Evolutionary conservation across 495 filamentous ascomycete genomes (phyloP).

Genomic region (Halenospora varia): DNA sequence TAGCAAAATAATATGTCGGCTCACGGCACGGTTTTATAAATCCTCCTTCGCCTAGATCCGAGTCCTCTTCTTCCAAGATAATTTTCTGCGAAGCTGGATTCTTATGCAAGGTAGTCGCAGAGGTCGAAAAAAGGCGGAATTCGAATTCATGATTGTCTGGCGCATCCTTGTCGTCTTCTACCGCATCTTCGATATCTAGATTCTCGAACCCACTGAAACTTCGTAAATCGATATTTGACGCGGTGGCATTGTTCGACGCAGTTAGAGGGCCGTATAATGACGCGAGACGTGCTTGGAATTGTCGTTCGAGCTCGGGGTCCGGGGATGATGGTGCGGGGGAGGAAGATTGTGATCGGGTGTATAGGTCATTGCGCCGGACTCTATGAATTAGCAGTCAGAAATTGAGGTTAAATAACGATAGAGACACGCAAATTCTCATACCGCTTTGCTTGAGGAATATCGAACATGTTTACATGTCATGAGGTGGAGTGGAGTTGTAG

Average conservation of each 20-base stretch:
- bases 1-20: slow-evolving; percentile 40
- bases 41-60: slow-evolving; percentile 27
- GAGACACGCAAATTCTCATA: slow-evolving; percentile 21
- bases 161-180: slow-evolving; percentile 14
- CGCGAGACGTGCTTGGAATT: slow-evolving; percentile 40
- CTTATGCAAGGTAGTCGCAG: slow-evolving; percentile 31
- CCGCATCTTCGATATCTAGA: slow-evolving; percentile 8
- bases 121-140: slow-evolving; percentile 50
- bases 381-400: slow-evolving; percentile 27
- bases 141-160: slow-evolving; percentile 36
- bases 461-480: slow-evolving; percentile 39
- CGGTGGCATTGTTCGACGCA: slow-evolving; percentile 1
- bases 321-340: slow-evolving; percentile 16
- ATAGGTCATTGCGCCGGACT: slow-evolving; percentile 48
- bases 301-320: slow-evolving; percentile 30
- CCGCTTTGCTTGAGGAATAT: slow-evolving; percentile 50
- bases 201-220: slow-evolving; percentile 8
- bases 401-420: neutral
- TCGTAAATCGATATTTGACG: too few relatives aligned
- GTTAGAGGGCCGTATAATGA: slow-evolving; percentile 21
- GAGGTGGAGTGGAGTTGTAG: neutral
- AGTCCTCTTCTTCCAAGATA: neutral
- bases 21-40: slow-evolving; percentile 38
- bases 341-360: slow-evolving; percentile 30
- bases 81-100: slow-evolving; percentile 24